Evolutionary conservation across 192 early-diverging fungal genomes (phyloP).

Genomic region (Entomortierella lignicola): DNA sequence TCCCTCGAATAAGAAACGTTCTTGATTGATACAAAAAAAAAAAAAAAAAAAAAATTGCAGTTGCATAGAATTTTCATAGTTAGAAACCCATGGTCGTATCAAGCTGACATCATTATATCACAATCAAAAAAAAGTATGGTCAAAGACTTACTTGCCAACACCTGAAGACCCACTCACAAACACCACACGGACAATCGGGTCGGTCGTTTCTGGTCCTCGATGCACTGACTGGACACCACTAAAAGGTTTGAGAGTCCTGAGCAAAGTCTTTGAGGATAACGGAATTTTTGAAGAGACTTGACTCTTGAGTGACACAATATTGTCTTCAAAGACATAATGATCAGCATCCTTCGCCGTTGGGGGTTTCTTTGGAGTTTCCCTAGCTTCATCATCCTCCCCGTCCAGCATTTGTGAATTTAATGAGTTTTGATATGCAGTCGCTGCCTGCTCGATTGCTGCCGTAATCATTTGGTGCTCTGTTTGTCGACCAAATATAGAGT

Average conservation of each 20-base stretch:
- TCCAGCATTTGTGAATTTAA: constrained; percentile 8
- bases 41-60: neutral
- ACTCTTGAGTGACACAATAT: constrained; percentile 40
- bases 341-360: neutral
- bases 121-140: neutral
- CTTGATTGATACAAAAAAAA: constrained; percentile 1
- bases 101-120: no score
- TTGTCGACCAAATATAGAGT: constrained; percentile 31
- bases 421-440: constrained; percentile 31
- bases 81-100: no score
- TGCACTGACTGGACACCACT: constrained; percentile 22
- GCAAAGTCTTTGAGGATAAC: constrained; percentile 36
- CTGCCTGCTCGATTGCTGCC: constrained; percentile 37
- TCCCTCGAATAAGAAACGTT: constrained; percentile 31
- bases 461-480: constrained; percentile 44
- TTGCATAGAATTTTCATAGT: no score
- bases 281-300: constrained; percentile 33
- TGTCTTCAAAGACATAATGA: constrained; percentile 22
- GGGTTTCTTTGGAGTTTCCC: neutral
- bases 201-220: constrained; percentile 15
- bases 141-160: constrained; percentile 42
- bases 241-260: constrained; percentile 32
- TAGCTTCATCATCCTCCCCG: neutral
- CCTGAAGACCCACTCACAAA: constrained; percentile 48
- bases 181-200: constrained; percentile 43